Base-by-base conservation (phyloP, 2,329 filamentous ascomycete species). In the Pseudohalonectria lignicola region DNA sequence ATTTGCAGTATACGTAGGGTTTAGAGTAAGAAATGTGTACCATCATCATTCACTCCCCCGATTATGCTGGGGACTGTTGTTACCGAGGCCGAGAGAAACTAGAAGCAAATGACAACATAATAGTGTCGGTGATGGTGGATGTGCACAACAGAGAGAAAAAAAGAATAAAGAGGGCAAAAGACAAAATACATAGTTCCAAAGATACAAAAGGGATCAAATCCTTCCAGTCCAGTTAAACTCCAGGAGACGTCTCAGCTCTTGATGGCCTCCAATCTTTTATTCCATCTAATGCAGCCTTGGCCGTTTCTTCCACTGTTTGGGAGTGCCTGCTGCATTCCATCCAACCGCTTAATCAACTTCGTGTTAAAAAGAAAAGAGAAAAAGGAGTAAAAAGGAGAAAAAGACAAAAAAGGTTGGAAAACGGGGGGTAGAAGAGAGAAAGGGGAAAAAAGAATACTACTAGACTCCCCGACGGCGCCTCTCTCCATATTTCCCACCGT, bases 221-320 rank as follows among this genome's bases (percentile, higher is more conserved):
- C 39, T n/a, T n/a, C 39, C 20, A 34, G 42, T 32, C 39, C 23
- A 40, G 32, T 40, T 34, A 45, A 53, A 57, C 51, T 50, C 57
- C 49, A 39, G 59, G 66, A 69, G 66, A 69, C 65, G 49, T 57
- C 60, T 73, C 69, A 74, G 69, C 69, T 63, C 69, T 74, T 74
- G 69, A 73, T 64, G 49, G 59, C 63, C 65, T 59, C 59, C 55
- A 47, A 37, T 36, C 31, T 23, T 39, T 54, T 51, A 52, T 53
- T 51, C 47, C 49, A 43, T 49, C 28, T 32, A 39, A 39, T 34
- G 26, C 21, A 30, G 18, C n/a, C n/a, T n/a, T n/a, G n/a, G n/a
- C n/a, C n/a, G n/a, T n/a, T n/a, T n/a, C n/a, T n/a, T n/a, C n/a
- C n/a, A n/a, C n/a, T n/a, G n/a, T n/a, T n/a, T n/a, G n/a, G n/a